Conservation (phyloP, 345 rosid species). For the Heritiera littoralis region DNA sequence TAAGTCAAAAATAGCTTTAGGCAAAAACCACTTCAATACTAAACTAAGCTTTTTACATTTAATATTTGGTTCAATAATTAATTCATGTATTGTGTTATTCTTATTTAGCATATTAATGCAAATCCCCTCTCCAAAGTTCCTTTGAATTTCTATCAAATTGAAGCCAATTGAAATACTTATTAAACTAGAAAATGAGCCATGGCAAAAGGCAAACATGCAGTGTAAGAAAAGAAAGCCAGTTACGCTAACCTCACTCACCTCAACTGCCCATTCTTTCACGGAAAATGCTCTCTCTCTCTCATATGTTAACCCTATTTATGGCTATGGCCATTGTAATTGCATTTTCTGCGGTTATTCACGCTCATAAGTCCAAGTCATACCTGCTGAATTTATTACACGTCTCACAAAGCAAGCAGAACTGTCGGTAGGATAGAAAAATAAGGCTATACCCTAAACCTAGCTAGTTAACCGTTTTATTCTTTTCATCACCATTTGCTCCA, state of each 20-base stretch:
- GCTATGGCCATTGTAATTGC: not conserved
- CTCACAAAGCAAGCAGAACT: not conserved
- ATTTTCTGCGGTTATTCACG: not conserved
- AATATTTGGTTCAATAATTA: no score
- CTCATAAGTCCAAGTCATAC: not conserved
- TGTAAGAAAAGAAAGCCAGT: no score
- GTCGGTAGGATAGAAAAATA: not conserved
- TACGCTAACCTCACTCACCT: not conserved
- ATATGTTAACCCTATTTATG: not conserved
- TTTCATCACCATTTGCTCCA: not conserved
- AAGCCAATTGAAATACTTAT: no score
- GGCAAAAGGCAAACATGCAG: no score
- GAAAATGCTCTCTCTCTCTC: not conserved
- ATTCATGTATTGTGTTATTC: no score
- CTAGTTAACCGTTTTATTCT: not conserved
- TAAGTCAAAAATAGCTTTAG: no score
- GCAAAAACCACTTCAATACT: no score
- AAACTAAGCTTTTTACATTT: no score
- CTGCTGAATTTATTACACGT: not conserved
- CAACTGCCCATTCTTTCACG: constrained; percentile 1
- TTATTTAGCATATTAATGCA: no score
- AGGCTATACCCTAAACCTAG: not conserved
- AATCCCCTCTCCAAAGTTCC: no score
- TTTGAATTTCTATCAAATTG: no score
- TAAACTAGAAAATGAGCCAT: no score